Evolutionary conservation across 208 protist species (phyloP).

Genomic region (Wallacemonas rigidus): DNA sequence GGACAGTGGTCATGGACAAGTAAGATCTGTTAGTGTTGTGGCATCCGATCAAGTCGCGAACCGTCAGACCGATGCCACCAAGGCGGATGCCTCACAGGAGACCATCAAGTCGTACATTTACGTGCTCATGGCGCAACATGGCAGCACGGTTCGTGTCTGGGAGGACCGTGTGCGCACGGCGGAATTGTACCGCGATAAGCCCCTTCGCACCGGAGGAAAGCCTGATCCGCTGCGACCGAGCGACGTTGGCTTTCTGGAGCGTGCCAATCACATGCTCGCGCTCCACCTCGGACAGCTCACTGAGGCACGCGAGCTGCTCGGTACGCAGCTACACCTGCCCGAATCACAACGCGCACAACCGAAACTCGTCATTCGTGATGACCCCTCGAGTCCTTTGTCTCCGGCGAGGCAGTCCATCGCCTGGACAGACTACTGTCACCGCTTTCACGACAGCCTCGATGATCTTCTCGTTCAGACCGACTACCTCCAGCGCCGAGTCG

Average conservation of each 20-base stretch:
- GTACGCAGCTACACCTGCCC: constrained; percentile 1
- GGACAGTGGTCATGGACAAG: neutral
- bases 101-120: constrained; percentile 34
- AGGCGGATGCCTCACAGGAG: constrained; percentile 20
- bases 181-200: constrained; percentile 41
- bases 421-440: constrained; percentile 36
- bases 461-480: constrained; percentile 25
- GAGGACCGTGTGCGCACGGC: constrained; percentile 28
- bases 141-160: constrained; percentile 28
- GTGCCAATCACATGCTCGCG: constrained; percentile 11
- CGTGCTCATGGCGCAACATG: constrained; percentile 30
- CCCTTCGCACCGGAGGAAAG: constrained; percentile 31
- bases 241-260: constrained; percentile 38
- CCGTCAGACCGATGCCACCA: neutral
- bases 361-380: constrained; percentile 6
- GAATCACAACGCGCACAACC: constrained; percentile 10
- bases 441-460: constrained; percentile 20
- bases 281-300: constrained; percentile 23
- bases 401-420: constrained; percentile 5
- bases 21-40: constrained; percentile 3
- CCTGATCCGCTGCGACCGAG: constrained; percentile 31
- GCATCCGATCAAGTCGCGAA: constrained; percentile 4
- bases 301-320: constrained; percentile 30
- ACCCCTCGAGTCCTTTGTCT: constrained; percentile 11
- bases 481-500: constrained; percentile 24